Percentiles rank a stretch among this genome's conserved stretches.
phyloP scores from a whole-genome alignment of 2,329 filamentous ascomycete species.

The Fusarium irregulare region DNA sequence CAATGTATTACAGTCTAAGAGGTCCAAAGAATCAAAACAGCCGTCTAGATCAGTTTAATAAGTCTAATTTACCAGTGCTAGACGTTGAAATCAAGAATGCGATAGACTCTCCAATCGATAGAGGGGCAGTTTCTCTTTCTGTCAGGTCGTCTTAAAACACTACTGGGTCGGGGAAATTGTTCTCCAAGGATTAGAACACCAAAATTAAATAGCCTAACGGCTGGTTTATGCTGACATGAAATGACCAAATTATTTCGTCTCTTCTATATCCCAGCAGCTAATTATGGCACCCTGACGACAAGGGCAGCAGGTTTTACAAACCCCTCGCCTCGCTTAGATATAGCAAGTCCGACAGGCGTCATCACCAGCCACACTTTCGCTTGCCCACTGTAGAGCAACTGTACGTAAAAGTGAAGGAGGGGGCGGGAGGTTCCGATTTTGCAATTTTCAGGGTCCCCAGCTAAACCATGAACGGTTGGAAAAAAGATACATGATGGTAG shows the following conservation, averaged over 20 bases:
- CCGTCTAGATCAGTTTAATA: neutral
- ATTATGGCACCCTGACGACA: neutral
- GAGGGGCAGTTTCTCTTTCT: constrained; percentile 27
- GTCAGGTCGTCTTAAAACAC: neutral
- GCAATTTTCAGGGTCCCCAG: constrained; percentile 29
- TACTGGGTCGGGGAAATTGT: neutral
- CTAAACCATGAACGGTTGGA: constrained; percentile 21
- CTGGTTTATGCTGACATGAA: neutral
- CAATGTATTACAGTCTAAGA: neutral
- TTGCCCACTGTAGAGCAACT: neutral
- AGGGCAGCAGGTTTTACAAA: constrained; percentile 21
- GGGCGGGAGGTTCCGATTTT: constrained; percentile 23
- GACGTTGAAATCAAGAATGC: neutral
- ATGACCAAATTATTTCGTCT: neutral
- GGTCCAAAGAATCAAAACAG: neutral
- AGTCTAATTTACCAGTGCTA: neutral
- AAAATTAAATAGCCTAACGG: neutral
- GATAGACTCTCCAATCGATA: constrained; percentile 26
- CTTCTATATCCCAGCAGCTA: neutral
- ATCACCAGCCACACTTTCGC: constrained; percentile 27
- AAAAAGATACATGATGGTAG: neutral
- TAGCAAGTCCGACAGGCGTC: constrained; percentile 12
- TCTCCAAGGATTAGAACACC: neutral
- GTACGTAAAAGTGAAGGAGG: neutral
- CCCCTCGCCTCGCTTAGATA: constrained; percentile 35